These are phyloP conservation scores for Cucumis hystrix DNA, from an alignment of 306 rosid genomes.

Conservation along the genomic window DNA sequence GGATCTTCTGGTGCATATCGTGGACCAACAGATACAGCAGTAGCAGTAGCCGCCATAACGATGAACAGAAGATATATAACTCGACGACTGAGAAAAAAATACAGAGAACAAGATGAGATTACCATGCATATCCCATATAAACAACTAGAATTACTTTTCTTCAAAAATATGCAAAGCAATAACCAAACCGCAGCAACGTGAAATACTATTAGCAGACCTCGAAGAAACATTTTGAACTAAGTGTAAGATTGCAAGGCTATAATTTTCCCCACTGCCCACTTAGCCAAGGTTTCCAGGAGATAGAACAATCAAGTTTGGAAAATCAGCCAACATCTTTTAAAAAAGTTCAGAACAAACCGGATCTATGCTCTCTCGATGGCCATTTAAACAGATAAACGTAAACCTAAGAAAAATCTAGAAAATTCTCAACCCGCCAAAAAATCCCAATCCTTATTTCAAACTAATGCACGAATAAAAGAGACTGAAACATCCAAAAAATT, in stretches of 20 bases:
- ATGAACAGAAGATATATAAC: background rate
- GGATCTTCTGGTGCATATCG: slow-evolving; percentile 95
- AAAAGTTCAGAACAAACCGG: background rate
- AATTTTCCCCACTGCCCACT: background rate
- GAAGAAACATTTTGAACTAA: background rate
- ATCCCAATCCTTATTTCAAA: background rate
- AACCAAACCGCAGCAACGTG: background rate
- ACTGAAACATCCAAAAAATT: background rate
- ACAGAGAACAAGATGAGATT: background rate
- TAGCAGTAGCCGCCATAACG: slow-evolving; percentile 79
- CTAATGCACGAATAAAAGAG: background rate
- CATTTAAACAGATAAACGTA: background rate
- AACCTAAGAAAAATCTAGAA: background rate
- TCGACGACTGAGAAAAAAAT: background rate
- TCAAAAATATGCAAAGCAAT: background rate
- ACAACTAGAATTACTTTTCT: background rate
- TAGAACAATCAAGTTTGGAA: background rate
- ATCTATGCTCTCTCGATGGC: background rate
- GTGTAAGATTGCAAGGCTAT: background rate
- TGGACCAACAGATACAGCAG: slow-evolving; percentile 58
- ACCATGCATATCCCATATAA: background rate
- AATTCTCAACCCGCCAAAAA: background rate
- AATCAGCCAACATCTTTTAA: background rate
- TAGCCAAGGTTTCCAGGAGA: background rate
- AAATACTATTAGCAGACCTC: background rate